Conservation (phyloP, 2,329 filamentous ascomycete genomes). For the Teratosphaeria pseudoeucalypti region DNA sequence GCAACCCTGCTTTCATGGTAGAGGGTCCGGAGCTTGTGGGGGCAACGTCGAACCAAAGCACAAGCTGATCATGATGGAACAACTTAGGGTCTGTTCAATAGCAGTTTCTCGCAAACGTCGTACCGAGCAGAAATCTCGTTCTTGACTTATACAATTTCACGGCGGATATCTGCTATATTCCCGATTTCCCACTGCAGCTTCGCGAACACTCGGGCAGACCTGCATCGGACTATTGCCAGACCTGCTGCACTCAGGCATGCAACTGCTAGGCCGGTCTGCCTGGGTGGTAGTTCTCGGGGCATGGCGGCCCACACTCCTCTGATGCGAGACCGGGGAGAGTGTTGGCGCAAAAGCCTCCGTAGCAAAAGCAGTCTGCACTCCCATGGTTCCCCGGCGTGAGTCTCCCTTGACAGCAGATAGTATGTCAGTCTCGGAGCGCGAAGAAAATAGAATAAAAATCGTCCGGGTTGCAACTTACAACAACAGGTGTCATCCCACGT, state of each 20-base stretch:
- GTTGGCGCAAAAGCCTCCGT: neutral
- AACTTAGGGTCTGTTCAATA: too few relatives aligned
- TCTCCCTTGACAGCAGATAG: neutral
- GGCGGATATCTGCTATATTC: too few relatives aligned
- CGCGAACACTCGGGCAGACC: too few relatives aligned
- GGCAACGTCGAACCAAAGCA: neutral
- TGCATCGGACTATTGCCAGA: too few relatives aligned
- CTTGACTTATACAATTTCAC: too few relatives aligned
- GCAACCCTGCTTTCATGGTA: neutral
- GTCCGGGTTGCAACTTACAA: neutral
- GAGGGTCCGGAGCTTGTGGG: neutral
- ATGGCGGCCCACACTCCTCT: neutral
- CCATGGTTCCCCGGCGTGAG: neutral
- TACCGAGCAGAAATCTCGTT: too few relatives aligned
- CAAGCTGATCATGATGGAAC: neutral
- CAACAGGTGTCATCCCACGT: neutral
- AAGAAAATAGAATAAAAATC: neutral
- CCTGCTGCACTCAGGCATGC: too few relatives aligned
- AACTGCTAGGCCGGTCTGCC: neutral
- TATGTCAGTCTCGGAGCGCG: neutral
- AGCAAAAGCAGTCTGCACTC: neutral
- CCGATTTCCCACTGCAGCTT: too few relatives aligned
- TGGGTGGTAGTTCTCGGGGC: neutral
- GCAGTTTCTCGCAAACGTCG: too few relatives aligned
- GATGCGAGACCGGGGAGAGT: neutral